These are phyloP conservation scores for Talaromyces sp. DNA, from an alignment of 2,329 filamentous ascomycete species.

Conservation along the genomic window DNA sequence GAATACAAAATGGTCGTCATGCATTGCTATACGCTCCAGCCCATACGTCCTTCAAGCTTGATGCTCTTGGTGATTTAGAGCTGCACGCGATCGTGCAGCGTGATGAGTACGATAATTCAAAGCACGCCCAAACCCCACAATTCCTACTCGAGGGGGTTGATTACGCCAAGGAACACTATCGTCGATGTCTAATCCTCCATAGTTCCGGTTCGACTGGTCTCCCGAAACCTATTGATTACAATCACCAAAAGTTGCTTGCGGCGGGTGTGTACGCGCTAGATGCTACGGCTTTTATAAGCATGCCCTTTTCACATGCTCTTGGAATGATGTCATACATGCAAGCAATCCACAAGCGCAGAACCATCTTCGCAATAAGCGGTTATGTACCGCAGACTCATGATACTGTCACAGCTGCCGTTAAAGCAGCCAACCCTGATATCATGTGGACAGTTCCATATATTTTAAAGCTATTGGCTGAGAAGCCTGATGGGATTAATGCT, in stretches of 20 bases:
- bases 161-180: neutral
- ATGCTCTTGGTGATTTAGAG: neutral
- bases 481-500: neutral
- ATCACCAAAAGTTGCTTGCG: conserved; percentile 1
- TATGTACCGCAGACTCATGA: neutral
- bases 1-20: neutral
- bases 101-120: neutral
- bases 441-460: neutral
- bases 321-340: neutral
- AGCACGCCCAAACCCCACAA: neutral
- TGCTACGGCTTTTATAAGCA: neutral
- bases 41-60: neutral
- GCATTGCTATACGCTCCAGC: neutral
- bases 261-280: neutral
- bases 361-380: neutral
- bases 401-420: neutral
- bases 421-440: neutral
- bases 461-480: neutral
- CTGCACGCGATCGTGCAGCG: neutral
- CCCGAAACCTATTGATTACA: conserved; percentile 1
- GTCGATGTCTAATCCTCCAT: neutral
- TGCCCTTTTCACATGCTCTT: neutral
- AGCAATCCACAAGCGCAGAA: neutral
- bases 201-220: conserved; percentile 4
- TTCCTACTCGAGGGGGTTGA: neutral